These are phyloP conservation scores for Actinomortierella ambigua DNA, from an alignment of 371 early-diverging fungal genomes.

Conservation along the genomic window DNA sequence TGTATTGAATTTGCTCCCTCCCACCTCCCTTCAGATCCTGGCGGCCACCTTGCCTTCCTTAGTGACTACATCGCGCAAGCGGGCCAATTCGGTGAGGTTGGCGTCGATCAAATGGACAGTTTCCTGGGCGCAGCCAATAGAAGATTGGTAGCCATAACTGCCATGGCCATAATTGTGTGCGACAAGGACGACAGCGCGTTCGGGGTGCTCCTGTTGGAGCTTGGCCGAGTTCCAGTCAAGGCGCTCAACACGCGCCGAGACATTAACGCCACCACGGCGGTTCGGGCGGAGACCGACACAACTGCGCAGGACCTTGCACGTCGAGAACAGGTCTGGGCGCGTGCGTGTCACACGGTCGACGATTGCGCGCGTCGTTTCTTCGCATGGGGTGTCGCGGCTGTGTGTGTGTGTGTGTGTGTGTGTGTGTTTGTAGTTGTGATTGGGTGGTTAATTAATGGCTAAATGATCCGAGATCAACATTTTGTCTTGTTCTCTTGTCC, in stretches of 20 bases:
- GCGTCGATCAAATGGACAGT: constrained; percentile 54
- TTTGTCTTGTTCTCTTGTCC: no score
- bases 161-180: constrained; percentile 87
- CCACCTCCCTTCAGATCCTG: not conserved
- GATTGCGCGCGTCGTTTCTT: constrained; percentile 51
- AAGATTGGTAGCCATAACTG: constrained; percentile 74
- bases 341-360: constrained; percentile 46
- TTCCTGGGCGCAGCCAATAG: constrained; percentile 72
- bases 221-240: constrained; percentile 28
- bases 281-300: constrained; percentile 78
- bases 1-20: not conserved
- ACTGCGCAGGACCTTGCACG: constrained; percentile 53
- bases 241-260: constrained; percentile 62
- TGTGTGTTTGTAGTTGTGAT: not conserved
- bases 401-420: not conserved
- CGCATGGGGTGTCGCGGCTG: constrained; percentile 44
- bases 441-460: not conserved
- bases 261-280: constrained; percentile 70
- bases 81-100: no score
- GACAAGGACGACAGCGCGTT: constrained; percentile 48
- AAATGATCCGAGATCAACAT: not conserved
- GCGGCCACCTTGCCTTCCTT: constrained; percentile 3
- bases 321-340: constrained; percentile 48
- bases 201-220: constrained; percentile 18
- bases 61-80: not conserved